A percentile compares a stretch with the other conserved stretches of the same genome.
These are phyloP conservation scores for Pterocarpus santalinus DNA, from an alignment of 306 rosid species.

Conservation along the genomic window DNA sequence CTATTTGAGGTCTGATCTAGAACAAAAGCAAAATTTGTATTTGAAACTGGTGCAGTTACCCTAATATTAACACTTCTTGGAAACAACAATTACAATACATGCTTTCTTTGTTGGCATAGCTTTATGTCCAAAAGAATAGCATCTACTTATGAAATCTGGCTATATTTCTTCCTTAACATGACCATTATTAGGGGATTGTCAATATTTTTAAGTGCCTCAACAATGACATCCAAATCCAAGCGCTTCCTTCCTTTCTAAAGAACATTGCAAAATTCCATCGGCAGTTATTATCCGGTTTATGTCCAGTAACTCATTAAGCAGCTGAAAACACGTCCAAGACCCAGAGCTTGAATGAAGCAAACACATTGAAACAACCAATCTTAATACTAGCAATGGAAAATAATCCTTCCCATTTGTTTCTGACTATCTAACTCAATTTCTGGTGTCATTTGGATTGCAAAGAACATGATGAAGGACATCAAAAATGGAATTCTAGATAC, in stretches of 20 bases:
- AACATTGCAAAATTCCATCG: conserved; percentile 32
- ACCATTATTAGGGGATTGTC: conserved; percentile 54
- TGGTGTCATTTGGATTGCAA: not conserved
- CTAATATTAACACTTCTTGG: conserved; percentile 11
- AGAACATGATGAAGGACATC: not conserved
- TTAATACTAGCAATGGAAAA: conserved; percentile 45
- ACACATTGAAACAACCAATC: conserved; percentile 52
- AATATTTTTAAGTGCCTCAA: conserved; percentile 45
- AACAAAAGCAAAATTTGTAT: not conserved
- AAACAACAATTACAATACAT: conserved; percentile 30
- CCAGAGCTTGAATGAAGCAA: conserved; percentile 51
- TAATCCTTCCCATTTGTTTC: not conserved
- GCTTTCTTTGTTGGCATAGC: conserved; percentile 17
- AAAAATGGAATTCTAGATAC: conserved; percentile 27
- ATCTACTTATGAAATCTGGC: conserved; percentile 15
- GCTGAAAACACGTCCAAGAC: not conserved
- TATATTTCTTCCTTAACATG: conserved; percentile 9
- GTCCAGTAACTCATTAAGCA: conserved; percentile 25
- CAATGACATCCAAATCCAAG: conserved; percentile 33
- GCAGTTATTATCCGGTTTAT: conserved; percentile 41
- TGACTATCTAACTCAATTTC: conserved; percentile 49
- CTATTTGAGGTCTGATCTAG: not conserved
- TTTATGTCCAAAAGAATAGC: conserved; percentile 47
- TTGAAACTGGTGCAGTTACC: not conserved
- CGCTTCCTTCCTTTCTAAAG: conserved; percentile 10